phyloP scores from a whole-genome alignment of 2,329 filamentous ascomycete genomes.

The Colletotrichum cereale region DNA sequence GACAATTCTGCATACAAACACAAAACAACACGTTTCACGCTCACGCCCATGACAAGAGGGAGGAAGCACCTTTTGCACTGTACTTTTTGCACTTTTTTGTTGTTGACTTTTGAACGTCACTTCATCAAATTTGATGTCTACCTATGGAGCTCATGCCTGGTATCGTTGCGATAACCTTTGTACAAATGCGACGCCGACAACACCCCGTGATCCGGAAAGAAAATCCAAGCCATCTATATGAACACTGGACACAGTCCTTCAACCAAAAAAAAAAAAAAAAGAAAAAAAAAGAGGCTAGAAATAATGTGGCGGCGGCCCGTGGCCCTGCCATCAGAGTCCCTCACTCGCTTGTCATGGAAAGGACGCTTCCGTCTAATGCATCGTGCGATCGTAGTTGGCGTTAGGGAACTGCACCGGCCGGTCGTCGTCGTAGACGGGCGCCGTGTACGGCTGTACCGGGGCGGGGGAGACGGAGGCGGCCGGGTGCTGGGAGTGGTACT shows the following conservation, averaged over 20 bases:
- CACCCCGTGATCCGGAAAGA: constrained; percentile 39
- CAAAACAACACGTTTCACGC: constrained; percentile 7
- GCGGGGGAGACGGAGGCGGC: constrained; percentile 46
- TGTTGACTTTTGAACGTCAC: constrained; percentile 27
- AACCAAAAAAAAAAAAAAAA: constrained; percentile 5
- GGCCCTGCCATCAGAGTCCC: constrained; percentile 11
- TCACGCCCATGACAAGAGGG: constrained; percentile 7
- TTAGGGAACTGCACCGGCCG: constrained; percentile 67
- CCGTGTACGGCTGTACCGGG: constrained; percentile 45
- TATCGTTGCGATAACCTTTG: constrained; percentile 43
- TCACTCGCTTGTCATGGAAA: not conserved
- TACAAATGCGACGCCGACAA: constrained; percentile 45
- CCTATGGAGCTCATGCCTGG: constrained; percentile 40
- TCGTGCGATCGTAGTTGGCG: constrained; percentile 66
- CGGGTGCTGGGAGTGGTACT: constrained; percentile 58
- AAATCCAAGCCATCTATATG: constrained; percentile 37
- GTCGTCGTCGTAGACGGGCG: constrained; percentile 55
- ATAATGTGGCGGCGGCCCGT: too few species aligned
- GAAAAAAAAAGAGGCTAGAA: too few species aligned
- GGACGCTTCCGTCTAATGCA: constrained; percentile 19
- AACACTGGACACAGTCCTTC: constrained; percentile 30
- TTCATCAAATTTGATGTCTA: constrained; percentile 39
- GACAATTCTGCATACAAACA: constrained; percentile 10
- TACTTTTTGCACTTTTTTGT: not conserved
- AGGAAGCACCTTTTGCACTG: not conserved